Base-by-base conservation (phyloP, 345 rosid genomes). In the Salix arbutifolia region DNA sequence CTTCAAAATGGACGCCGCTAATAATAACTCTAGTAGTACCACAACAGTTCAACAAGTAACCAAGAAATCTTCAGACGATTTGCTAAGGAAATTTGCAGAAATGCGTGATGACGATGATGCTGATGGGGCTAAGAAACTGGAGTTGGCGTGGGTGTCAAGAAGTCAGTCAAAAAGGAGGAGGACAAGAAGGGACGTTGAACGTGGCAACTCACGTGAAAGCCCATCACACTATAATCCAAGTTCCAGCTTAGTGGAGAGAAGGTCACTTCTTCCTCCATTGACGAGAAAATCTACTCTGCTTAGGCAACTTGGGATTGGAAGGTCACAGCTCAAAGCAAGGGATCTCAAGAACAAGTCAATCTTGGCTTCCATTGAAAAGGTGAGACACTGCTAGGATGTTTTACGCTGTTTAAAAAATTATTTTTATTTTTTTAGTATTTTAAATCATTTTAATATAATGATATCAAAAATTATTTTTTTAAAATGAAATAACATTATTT, bases 71-170 rank as follows among this genome's bases (percentile, higher is more conserved):
- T 95, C 98, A 0, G 97, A 93, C 56, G 96, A 91, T 83, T 72
- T 96, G 79, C 94, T 93, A n/a, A 83, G 90, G 44, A 96, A 96
- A 71, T 96, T 96, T 73, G 87, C 97, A 0, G 92, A 90, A 33
- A 16, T 70, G 26, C 78, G 69, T 1, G 85, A 84, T 5, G 85
- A 70, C 1, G 85, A 52, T 19, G 84, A 80, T 8, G 74, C 68
- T 30, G 35, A 79, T 16, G 53, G 17, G 31, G 73, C 76, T 0
- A 76, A 52, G 72, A 81, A 74, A 38, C 2, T 21, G 72, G 76
- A 69, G 74, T 12, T 76, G 69, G 11, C 75, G 76, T 79, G 83
- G 90, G 73, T 78, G 85, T 67, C 87, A 77, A 74, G 85, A 75
- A 75, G 42, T 78, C 65, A 64, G 46, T 42, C 46, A 21, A 37